phyloP scores from a whole-genome alignment of 129 eudicot species.

The Daucus carota region DNA sequence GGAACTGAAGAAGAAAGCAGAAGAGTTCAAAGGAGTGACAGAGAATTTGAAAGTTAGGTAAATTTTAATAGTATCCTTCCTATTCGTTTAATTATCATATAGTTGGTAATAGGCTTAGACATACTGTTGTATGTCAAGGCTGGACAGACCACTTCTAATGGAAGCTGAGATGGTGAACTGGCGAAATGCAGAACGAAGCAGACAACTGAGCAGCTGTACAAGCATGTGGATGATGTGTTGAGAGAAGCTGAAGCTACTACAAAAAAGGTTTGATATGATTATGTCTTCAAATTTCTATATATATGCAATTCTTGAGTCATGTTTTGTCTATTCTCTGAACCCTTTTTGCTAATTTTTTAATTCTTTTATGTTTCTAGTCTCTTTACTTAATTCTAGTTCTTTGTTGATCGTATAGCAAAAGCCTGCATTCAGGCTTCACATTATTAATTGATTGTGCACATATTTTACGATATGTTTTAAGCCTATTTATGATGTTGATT shows the following conservation, averaged over 20 bases:
- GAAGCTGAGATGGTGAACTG: constrained; percentile 88
- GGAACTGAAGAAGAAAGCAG: constrained; percentile 77
- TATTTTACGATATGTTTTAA: background rate
- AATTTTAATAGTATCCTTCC: constrained; percentile 11
- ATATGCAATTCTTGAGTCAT: background rate
- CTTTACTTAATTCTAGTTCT: background rate
- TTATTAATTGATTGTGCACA: background rate
- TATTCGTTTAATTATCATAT: constrained; percentile 13
- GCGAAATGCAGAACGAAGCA: constrained; percentile 97
- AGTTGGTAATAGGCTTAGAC: constrained; percentile 77
- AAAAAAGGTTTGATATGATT: constrained; percentile 43
- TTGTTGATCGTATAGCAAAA: background rate
- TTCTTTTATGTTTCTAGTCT: background rate
- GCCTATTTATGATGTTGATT: background rate
- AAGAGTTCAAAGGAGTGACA: constrained; percentile 68
- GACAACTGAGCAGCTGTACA: constrained; percentile 93
- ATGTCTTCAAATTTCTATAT: background rate
- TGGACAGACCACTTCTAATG: constrained; percentile 76
- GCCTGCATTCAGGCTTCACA: background rate
- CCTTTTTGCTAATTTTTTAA: background rate
- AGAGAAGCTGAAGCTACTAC: constrained; percentile 92
- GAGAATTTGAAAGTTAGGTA: constrained; percentile 92
- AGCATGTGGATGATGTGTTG: constrained; percentile 96
- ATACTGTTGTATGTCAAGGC: constrained; percentile 99
- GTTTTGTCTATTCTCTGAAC: background rate